Evolutionary conservation across 768 basidiomycete species (phyloP), one percentile per base, ranked within the genome.

Genomic region (Imleria badia): DNA sequence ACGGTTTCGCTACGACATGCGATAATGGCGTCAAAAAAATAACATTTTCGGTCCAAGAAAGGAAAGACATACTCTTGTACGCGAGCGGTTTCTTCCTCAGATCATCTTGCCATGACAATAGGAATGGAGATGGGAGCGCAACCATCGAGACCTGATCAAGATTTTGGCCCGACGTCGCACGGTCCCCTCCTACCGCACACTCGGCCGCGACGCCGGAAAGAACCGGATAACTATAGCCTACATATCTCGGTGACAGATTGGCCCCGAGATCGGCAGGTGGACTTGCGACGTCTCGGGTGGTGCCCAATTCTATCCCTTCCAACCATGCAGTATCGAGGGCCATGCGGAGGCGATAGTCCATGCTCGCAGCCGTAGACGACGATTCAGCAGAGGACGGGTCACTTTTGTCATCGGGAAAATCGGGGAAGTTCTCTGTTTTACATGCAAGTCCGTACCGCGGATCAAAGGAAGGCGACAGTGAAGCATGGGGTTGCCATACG

Each of bases 1-100:
- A 86, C 26, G 78, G 79, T 54, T 85, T 85, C 1, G 83, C 84
- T 86, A 35, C 29, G 30, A 49, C 48, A 39, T 13, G 17, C 45
- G 40, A 23, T 20, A 31, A 36, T 36, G 19, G 10, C 19, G 22
- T 49, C 46, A 40, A 26, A 47, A 41, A 54, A 20, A 14, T 34
- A n/a, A 52, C 8, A 6, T 10, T n/a, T 11, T 13, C 6, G 9
- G 17, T 11, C 4, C 4, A 20, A 45, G 41, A 38, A 46, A 48
- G 19, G 12, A 45, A 8, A 10, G 3, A 54, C 69, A 51, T 48
- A 72, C 69, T 72, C 55, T 66, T 72, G 20, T 66, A 69, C 5
- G 63, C 67, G 14, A 66, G 40, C 3, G 57, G 58, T 34, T 60
- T 71, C 51, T 61, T 61, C 35, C 26, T 62, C 29, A 4, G 8